phyloP scores from a whole-genome alignment of 345 rosid species.

The Hibiscus trionum region DNA sequence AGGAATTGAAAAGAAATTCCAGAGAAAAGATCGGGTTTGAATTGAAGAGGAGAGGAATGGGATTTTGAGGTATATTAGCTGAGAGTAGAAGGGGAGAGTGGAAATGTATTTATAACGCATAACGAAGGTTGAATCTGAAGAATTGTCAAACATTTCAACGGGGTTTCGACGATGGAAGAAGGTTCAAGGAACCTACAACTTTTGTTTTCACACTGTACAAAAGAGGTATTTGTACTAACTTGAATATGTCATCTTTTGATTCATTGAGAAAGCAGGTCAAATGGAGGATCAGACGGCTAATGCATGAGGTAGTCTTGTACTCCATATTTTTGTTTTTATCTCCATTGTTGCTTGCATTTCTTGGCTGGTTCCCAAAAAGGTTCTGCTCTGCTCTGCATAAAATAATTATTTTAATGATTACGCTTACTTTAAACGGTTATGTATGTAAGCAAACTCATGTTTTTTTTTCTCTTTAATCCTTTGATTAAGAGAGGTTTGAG shows the following conservation, averaged over 20 bases:
- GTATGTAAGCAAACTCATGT: too few relatives aligned
- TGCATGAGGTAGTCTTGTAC: background rate
- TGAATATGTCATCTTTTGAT: background rate
- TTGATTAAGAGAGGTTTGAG: too few relatives aligned
- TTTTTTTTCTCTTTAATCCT: too few relatives aligned
- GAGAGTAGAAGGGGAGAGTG: conserved; percentile 5
- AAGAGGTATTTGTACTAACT: background rate
- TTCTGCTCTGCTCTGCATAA: background rate
- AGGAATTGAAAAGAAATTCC: background rate
- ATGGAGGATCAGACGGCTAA: background rate
- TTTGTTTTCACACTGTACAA: background rate
- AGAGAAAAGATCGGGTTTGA: background rate
- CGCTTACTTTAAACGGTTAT: background rate
- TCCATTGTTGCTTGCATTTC: conserved; percentile 1
- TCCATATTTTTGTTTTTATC: background rate
- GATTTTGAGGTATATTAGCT: background rate
- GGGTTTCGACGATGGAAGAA: conserved; percentile 10
- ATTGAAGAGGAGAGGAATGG: background rate
- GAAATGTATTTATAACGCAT: background rate
- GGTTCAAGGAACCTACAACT: conserved; percentile 13
- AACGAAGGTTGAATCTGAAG: background rate
- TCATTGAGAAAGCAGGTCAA: background rate
- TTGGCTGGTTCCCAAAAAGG: conserved; percentile 5
- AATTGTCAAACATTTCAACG: conserved; percentile 15
- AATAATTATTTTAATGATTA: background rate